phyloP scores from a whole-genome alignment of 352 stramenopile genomes.

The Phytopythium mirpurense region DNA sequence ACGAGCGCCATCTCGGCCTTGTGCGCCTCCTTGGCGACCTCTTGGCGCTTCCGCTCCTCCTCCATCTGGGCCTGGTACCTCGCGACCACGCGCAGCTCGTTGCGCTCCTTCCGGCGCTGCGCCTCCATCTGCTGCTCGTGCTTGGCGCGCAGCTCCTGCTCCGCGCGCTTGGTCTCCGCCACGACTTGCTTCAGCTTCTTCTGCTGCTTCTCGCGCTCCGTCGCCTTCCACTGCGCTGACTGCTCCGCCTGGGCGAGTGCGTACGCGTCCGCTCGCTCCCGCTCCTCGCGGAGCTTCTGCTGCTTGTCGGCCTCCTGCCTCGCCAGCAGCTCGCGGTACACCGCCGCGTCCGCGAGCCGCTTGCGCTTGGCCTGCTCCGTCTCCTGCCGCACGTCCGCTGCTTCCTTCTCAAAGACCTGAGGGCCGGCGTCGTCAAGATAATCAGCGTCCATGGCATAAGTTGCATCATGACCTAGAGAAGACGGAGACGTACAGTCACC shows the following conservation, averaged over 20 bases:
- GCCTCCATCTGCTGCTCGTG: conserved; percentile 26
- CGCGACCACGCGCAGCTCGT: conserved; percentile 38
- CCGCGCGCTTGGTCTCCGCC: conserved; percentile 34
- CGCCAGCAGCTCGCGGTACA: conserved; percentile 34
- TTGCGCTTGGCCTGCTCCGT: conserved; percentile 37
- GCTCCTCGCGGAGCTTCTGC: conserved; percentile 18
- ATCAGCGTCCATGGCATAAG: too few relatives aligned
- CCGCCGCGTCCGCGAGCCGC: conserved; percentile 26
- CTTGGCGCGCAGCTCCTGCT: conserved; percentile 35
- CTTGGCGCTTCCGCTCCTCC: conserved; percentile 37
- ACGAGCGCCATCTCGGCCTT: conserved; percentile 39
- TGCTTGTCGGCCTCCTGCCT: conserved; percentile 41
- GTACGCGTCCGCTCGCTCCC: conserved; percentile 27
- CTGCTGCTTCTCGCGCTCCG: conserved; percentile 29
- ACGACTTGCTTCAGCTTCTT: conserved; percentile 23
- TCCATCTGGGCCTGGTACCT: conserved; percentile 36
- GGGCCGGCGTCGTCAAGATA: neutral
- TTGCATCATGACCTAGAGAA: too few relatives aligned
- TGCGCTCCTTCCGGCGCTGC: conserved; percentile 33
- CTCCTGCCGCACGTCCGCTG: conserved; percentile 45
- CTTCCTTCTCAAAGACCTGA: conserved; percentile 57
- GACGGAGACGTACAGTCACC: conserved; percentile 43
- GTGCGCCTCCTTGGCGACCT: conserved; percentile 36
- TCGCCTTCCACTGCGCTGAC: conserved; percentile 31
- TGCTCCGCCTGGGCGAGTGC: conserved; percentile 32